Percentiles rank a stretch among this genome's conserved stretches.
Conservation (phyloP, 768 basidiomycete species). For the Mycena sanguinolenta region DNA sequence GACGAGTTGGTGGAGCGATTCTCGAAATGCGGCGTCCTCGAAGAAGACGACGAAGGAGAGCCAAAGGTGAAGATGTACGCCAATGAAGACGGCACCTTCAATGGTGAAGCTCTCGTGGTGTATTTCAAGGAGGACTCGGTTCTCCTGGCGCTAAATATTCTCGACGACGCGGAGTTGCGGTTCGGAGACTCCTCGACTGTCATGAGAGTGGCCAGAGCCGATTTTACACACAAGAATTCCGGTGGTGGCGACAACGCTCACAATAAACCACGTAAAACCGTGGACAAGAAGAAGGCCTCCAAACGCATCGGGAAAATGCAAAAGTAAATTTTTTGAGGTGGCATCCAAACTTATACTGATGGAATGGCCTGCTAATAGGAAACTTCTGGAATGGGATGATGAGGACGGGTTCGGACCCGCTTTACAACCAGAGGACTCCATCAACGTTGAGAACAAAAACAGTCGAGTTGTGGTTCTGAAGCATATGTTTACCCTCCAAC, state of each 20-base stretch:
- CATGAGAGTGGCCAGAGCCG: constrained; percentile 83
- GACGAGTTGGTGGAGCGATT: constrained; percentile 90
- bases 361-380: constrained; percentile 61
- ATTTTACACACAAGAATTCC: constrained; percentile 79
- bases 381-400: constrained; percentile 94
- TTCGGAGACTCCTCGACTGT: constrained; percentile 81
- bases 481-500: constrained; percentile 92
- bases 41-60: constrained; percentile 92
- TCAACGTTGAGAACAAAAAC: constrained; percentile 62
- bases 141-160: constrained; percentile 79
- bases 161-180: constrained; percentile 94
- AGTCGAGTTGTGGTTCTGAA: constrained; percentile 92
- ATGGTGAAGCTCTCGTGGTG: constrained; percentile 94
- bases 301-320: constrained; percentile 88
- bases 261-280: constrained; percentile 66
- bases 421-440: constrained; percentile 67
- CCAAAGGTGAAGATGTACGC: constrained; percentile 98
- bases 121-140: constrained; percentile 99
- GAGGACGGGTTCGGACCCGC: constrained; percentile 91
- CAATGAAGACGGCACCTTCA: constrained; percentile 88
- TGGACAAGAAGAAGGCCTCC: constrained; percentile 84
- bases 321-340: constrained; percentile 63
- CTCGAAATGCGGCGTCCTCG: constrained; percentile 90
- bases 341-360: neutral
- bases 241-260: constrained; percentile 54